phyloP scores from a whole-genome alignment of 148 eudicot genomes.

The Limonium bicolor region DNA sequence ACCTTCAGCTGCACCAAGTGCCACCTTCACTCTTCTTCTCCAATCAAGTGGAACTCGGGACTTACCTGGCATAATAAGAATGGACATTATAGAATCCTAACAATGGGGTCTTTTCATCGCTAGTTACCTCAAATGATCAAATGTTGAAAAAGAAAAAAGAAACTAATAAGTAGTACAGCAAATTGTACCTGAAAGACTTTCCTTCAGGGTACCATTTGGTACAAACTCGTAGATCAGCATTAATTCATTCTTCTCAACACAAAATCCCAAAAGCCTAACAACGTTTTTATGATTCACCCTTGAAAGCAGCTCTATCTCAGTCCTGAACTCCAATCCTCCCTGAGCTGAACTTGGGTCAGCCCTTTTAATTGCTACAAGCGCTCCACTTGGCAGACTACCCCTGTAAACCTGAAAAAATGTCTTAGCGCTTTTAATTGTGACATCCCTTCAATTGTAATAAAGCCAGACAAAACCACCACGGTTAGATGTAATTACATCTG shows the following conservation, averaged over 20 bases:
- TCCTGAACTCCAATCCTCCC: conserved; percentile 89
- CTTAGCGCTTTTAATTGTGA: too few species aligned
- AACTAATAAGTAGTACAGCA: too few species aligned
- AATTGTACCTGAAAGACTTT: conserved; percentile 67
- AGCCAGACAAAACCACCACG: too few species aligned
- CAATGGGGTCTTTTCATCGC: too few species aligned
- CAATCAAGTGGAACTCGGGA: conserved; percentile 73
- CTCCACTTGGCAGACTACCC: conserved; percentile 59
- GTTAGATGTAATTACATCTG: too few species aligned
- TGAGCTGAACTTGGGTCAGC: conserved; percentile 82
- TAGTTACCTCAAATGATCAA: too few species aligned
- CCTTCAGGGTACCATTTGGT: conserved; percentile 77
- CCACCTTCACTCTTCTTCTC: conserved; percentile 69
- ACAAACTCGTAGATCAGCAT: conserved; percentile 84
- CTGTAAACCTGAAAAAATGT: conserved; percentile 63
- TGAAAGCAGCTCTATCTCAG: conserved; percentile 89
- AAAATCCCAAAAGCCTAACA: conserved; percentile 72
- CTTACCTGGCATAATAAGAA: too few species aligned
- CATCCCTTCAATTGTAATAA: too few species aligned
- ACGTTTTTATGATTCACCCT: conserved; percentile 94
- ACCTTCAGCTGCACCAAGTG: conserved; percentile 89
- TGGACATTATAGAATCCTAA: too few species aligned
- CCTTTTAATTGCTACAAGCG: conserved; percentile 67
- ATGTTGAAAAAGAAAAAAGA: too few species aligned
- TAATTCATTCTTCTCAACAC: conserved; percentile 84